A percentile compares a stretch with the other conserved stretches of the same genome.
Evolutionary conservation across 805 yeast genomes (phyloP).

Genomic region (Candida coquimbonensis): DNA sequence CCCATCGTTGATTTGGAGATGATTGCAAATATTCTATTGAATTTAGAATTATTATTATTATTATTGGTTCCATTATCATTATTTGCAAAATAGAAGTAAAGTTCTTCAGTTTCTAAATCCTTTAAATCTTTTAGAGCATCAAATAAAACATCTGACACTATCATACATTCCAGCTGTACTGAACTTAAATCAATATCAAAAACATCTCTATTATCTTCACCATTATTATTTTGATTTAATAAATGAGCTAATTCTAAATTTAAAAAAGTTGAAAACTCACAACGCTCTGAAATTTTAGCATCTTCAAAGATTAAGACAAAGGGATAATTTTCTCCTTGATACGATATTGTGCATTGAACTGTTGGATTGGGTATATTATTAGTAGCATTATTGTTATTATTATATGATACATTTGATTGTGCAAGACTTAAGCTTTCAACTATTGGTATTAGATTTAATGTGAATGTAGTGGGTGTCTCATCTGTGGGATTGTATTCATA

Average conservation of each 20-base stretch:
- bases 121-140: constrained; percentile 50
- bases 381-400: neutral
- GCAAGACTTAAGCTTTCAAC: constrained; percentile 44
- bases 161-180: constrained; percentile 42
- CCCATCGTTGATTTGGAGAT: constrained; percentile 74
- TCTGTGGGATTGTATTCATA: constrained; percentile 18
- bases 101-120: constrained; percentile 44
- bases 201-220: constrained; percentile 5
- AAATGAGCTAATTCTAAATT: constrained; percentile 21
- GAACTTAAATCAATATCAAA: constrained; percentile 5
- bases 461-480: constrained; percentile 24
- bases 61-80: constrained; percentile 17
- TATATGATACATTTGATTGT: constrained; percentile 20
- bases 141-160: constrained; percentile 45
- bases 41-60: constrained; percentile 7
- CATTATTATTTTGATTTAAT: constrained; percentile 25
- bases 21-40: constrained; percentile 30
- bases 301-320: constrained; percentile 53
- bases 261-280: constrained; percentile 44
- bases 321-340: constrained; percentile 43
- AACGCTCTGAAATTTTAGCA: constrained; percentile 43
- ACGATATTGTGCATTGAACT: constrained; percentile 44
- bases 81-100: constrained; percentile 31
- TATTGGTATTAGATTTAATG: constrained; percentile 39
- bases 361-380: neutral